Evolutionary conservation across 441 rosid genomes (phyloP).

Genomic region (Corymbia calophylla): DNA sequence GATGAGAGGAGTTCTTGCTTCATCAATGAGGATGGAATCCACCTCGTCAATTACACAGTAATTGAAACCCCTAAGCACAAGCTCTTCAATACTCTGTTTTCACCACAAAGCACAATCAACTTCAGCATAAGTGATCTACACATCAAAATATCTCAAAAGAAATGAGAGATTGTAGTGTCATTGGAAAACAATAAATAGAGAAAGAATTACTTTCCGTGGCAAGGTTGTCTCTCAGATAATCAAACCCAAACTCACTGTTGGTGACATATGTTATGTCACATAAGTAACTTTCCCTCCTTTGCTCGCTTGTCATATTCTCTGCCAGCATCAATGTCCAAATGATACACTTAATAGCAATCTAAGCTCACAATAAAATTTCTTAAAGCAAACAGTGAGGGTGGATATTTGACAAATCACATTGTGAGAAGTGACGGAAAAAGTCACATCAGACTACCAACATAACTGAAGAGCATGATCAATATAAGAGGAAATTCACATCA

Average conservation of each 20-base stretch:
- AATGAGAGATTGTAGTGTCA: background rate
- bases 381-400: background rate
- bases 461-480: background rate
- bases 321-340: conserved; percentile 14
- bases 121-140: background rate
- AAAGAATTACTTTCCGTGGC: conserved; percentile 98
- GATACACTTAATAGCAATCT: background rate
- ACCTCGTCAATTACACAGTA: conserved; percentile 95
- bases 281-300: conserved; percentile 85
- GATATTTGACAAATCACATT: background rate
- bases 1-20: conserved; percentile 97
- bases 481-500: background rate
- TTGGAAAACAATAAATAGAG: conserved; percentile 20
- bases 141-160: background rate
- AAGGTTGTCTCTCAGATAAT: conserved; percentile 93
- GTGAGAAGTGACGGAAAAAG: background rate
- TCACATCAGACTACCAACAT: background rate
- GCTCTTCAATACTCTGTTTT: conserved; percentile 88
- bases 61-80: conserved; percentile 85
- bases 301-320: conserved; percentile 94
- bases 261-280: conserved; percentile 94
- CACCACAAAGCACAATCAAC: conserved; percentile 31
- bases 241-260: conserved; percentile 96
- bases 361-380: background rate
- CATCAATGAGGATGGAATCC: conserved; percentile 97